phyloP scores from a whole-genome alignment of 805 yeast genomes.

The Kodamaea sagamina region DNA sequence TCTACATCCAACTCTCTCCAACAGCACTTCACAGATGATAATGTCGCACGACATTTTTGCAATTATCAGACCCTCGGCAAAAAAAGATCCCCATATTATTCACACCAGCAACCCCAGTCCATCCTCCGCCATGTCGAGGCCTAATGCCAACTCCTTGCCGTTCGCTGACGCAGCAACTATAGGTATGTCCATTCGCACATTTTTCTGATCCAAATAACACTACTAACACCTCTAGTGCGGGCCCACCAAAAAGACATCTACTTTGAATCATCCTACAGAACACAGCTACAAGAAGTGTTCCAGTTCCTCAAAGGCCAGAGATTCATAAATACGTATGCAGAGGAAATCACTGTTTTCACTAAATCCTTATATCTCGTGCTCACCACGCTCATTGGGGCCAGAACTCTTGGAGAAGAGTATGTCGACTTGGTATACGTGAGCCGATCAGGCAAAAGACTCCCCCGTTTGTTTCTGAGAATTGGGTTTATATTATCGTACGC shows the following conservation, averaged over 20 bases:
- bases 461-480: conserved; percentile 46
- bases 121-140: conserved; percentile 9
- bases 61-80: no score
- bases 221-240: conserved; percentile 54
- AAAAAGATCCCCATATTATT: no score
- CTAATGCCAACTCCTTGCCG: conserved; percentile 39
- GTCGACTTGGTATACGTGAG: conserved; percentile 74
- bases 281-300: conserved; percentile 57
- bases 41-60: no score
- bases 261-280: conserved; percentile 56
- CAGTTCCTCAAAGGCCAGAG: conserved; percentile 61
- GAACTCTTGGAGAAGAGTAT: conserved; percentile 94
- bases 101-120: no score
- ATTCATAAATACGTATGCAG: conserved; percentile 62
- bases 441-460: conserved; percentile 52
- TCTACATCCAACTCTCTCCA: no score
- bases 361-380: conserved; percentile 65
- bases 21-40: no score
- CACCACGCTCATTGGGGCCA: conserved; percentile 73
- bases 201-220: not conserved
- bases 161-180: conserved; percentile 88
- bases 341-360: conserved; percentile 59
- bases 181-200: conserved; percentile 44
- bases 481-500: conserved; percentile 64
- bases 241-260: conserved; percentile 89